Evolutionary conservation across 2,329 filamentous ascomycete species (phyloP).

Genomic region (Nemania diffusa): DNA sequence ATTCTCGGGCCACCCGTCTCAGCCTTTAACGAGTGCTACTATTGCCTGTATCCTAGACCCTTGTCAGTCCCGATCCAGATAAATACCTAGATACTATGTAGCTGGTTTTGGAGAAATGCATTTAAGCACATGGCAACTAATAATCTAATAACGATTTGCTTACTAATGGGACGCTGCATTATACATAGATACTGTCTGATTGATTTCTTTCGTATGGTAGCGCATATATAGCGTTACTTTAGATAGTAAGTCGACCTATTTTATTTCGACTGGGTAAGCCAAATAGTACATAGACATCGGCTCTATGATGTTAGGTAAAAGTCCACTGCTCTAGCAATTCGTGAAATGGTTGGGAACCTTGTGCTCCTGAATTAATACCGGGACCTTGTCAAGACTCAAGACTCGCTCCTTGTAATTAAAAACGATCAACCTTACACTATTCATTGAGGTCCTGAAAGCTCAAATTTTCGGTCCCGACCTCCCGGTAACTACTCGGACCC

Average conservation of each 20-base stretch:
- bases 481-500: not conserved
- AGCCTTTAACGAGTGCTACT: constrained; percentile 9
- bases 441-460: not conserved
- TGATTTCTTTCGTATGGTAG: too few species aligned
- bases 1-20: constrained; percentile 22
- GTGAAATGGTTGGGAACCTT: not conserved
- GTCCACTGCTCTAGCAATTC: not conserved
- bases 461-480: not conserved
- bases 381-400: too few species aligned
- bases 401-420: too few species aligned
- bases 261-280: not conserved
- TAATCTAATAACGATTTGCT: too few species aligned
- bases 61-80: not conserved
- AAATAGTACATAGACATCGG: not conserved
- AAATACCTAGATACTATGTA: too few species aligned
- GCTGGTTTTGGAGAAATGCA: too few species aligned
- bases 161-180: too few species aligned
- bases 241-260: not conserved
- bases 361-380: not conserved
- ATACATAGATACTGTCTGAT: too few species aligned
- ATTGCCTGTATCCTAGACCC: not conserved
- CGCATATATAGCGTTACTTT: too few species aligned
- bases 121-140: too few species aligned
- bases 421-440: too few species aligned
- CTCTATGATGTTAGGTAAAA: not conserved